phyloP scores from a whole-genome alignment of 2,329 filamentous ascomycete species.

The Fusarium coicis region DNA sequence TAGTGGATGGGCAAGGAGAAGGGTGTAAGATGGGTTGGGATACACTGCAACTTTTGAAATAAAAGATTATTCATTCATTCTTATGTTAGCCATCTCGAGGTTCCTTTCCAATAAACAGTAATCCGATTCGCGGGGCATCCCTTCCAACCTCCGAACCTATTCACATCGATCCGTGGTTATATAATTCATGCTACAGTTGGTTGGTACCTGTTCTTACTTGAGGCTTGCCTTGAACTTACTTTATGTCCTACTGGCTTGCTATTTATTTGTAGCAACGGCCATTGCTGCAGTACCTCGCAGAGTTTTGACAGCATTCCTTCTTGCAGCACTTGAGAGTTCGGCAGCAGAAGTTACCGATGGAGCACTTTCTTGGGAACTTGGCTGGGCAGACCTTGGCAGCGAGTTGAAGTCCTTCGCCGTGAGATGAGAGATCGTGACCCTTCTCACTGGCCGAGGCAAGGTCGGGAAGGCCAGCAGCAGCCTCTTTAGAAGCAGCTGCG shows the following conservation, averaged over 20 bases:
- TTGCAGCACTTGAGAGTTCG: conserved; percentile 26
- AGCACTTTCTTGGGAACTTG: conserved; percentile 24
- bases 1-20: neutral
- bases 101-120: neutral
- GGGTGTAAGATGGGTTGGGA: fast-evolving
- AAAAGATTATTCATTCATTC: neutral
- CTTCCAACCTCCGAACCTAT: fast-evolving
- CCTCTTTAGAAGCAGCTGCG: conserved; percentile 7
- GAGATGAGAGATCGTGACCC: neutral
- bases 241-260: fast-evolving
- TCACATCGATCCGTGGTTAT: neutral
- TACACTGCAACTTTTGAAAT: fast-evolving
- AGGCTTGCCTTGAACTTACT: neutral
- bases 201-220: fast-evolving
- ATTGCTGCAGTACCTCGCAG: conserved; percentile 18
- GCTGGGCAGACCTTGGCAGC: conserved; percentile 21
- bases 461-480: conserved; percentile 17
- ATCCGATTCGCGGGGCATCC: too few species aligned
- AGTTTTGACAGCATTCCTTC: conserved; percentile 27
- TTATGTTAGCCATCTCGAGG: neutral
- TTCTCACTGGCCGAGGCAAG: conserved; percentile 5
- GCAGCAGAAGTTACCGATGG: conserved; percentile 21
- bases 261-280: conserved; percentile 19
- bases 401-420: neutral
- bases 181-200: neutral